Base-by-base conservation (phyloP, 129 eudicot species). In the Artemisia annua region DNA sequence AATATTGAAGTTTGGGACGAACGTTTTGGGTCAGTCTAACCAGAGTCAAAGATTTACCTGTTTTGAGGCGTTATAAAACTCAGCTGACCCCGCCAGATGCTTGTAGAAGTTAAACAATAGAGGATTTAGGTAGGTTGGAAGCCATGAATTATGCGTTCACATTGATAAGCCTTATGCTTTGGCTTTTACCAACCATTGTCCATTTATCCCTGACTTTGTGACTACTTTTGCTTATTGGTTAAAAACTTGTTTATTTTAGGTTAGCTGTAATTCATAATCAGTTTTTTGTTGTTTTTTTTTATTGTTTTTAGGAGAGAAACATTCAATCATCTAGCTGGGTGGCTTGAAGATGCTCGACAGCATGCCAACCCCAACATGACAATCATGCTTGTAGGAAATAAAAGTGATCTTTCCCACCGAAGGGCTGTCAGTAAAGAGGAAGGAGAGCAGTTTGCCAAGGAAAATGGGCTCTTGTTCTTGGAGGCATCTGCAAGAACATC, bases 301-400 rank as follows among this genome's bases (percentile, higher is more conserved):
- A 50, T n/a, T 15, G 49, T 73, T 26, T 11, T 15, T 74, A 91
- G 96, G 87, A 83, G 96, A 60, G 96, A 91, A 75, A 91, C 97
- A 73, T 92, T 92, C 66, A 89, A 92, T 70, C 96, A 92, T 83
- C 83, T 92, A 22, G 96, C 89, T 57, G 91, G 94, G 77, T 92
- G 97, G 97, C 91, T 92, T 70, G 96, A 92, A 80, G 97, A 89
- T 85, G 97, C 97, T 64, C 78, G 89, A 20, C 94, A 89, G 62
- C 97, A 91, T 87, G 97, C 94, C 48, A 92, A 89, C 63, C 89
- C 96, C 50, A 89, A 92, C 84, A 92, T 92, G 96, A 83, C 91
- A 0, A 87, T 92, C 83, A 92, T 87, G 88, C 96, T 92, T 43
- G 85, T 92, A 30, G 97, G 97, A 32, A 92, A 92, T 63, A 92